Evolutionary conservation across 2,329 filamentous ascomycete species (phyloP).

Genomic region (Talaromyces piceae): DNA sequence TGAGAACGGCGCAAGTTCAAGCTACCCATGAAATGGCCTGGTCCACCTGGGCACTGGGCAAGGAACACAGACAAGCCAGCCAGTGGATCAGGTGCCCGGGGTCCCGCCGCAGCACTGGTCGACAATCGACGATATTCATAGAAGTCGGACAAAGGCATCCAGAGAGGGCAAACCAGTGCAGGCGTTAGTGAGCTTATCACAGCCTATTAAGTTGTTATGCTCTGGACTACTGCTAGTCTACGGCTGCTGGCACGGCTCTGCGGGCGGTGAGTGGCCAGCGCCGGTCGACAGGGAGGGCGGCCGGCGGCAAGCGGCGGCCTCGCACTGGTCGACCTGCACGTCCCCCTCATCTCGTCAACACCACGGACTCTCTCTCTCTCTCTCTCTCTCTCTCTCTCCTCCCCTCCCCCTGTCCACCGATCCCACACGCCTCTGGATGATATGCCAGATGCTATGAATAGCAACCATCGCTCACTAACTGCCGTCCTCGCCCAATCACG

Average conservation of each 20-base stretch:
- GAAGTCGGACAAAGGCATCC: background rate
- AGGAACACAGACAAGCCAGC: background rate
- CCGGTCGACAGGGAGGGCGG: slow-evolving; percentile 1
- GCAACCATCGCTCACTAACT: slow-evolving; percentile 3
- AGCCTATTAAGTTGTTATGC: no score
- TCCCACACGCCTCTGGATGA: background rate
- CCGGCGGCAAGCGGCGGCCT: slow-evolving; percentile 3
- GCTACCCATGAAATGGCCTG: no score
- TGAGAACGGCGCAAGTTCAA: no score
- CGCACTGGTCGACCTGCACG: slow-evolving; percentile 4
- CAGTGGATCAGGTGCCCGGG: background rate
- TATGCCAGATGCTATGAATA: slow-evolving; percentile 9
- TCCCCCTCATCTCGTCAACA: background rate
- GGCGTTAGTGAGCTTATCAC: background rate
- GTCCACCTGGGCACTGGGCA: no score
- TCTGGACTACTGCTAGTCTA: no score
- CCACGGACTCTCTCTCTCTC: no score
- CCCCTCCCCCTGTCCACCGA: background rate
- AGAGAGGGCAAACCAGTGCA: background rate
- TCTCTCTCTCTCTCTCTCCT: background rate
- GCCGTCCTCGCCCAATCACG: slow-evolving; percentile 9
- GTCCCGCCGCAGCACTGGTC: background rate
- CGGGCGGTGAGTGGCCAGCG: slow-evolving; percentile 5
- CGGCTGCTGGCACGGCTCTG: no score
- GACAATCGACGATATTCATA: background rate